Evolutionary conservation across 2,329 filamentous ascomycete species (phyloP).

Genomic region (Curvularia sp.): DNA sequence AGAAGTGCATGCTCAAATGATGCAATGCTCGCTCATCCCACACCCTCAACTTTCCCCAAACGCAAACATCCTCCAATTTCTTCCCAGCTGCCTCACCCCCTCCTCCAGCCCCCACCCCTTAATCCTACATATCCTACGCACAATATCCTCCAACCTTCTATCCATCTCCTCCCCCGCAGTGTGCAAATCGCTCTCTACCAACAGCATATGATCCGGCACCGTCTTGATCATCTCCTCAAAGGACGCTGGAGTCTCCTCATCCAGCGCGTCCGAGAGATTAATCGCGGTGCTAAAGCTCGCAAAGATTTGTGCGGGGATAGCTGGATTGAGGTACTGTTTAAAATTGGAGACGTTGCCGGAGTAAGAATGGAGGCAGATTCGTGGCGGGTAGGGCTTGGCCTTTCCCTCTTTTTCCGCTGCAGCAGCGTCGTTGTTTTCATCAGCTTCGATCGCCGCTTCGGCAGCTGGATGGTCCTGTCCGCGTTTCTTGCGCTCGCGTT

Average conservation of each 20-base stretch:
- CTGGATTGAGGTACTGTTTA: slow-evolving; percentile 76
- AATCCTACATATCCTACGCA: slow-evolving; percentile 75
- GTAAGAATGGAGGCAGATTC: slow-evolving; percentile 94
- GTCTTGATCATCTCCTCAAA: slow-evolving; percentile 71
- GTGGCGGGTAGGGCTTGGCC: slow-evolving; percentile 72
- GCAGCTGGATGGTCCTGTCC: slow-evolving; percentile 26
- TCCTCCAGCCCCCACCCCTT: slow-evolving; percentile 79
- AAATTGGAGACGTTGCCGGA: slow-evolving; percentile 78
- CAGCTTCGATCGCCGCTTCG: slow-evolving; percentile 15
- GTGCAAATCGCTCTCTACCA: slow-evolving; percentile 92
- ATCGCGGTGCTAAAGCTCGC: slow-evolving; percentile 88
- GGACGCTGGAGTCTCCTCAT: slow-evolving; percentile 57
- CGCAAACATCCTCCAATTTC: slow-evolving; percentile 80
- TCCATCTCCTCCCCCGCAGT: slow-evolving; percentile 84
- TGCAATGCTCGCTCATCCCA: too few species aligned
- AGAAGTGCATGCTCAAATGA: too few species aligned
- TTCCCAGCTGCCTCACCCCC: slow-evolving; percentile 70
- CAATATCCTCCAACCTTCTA: slow-evolving; percentile 73
- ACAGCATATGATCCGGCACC: slow-evolving; percentile 77
- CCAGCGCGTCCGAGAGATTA: slow-evolving; percentile 68
- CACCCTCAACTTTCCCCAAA: slow-evolving; percentile 59
- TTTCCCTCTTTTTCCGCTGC: too few species aligned
- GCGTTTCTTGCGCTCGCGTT: slow-evolving; percentile 58
- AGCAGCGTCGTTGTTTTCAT: not conserved
- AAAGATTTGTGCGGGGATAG: slow-evolving; percentile 77